Base-by-base conservation (phyloP, 495 filamentous ascomycete genomes). In the Bacidia gigantensis region DNA sequence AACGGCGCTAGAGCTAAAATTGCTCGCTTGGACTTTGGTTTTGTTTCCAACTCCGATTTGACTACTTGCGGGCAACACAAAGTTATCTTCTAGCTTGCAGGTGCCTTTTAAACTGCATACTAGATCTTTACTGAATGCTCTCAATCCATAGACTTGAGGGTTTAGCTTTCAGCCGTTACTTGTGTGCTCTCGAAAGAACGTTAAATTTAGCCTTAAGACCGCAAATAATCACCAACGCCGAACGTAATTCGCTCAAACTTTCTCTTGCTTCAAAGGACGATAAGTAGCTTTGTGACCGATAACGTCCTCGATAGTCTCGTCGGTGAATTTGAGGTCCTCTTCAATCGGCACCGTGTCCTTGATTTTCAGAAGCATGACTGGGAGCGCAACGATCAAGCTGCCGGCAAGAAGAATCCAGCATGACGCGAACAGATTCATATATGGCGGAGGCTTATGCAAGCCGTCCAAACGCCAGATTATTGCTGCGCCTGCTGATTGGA, bases 401-500 rank as follows among this genome's bases (percentile, higher is more conserved):
- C 73, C 81, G n/a, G 70, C 72, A 23, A 89, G 76, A 9, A 93
- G 68, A 59, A 72, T 84, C 82, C 84, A 89, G 71, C 82, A 76
- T 21, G 71, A 72, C 20, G 67, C 72, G 56, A 81, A 84, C 53
- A 85, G 68, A 41, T 69, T 72, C 68, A 82, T 78, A 64, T 76
- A 94, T 1, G 81, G 67, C 32, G 73, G 75, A 22, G 39, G 46
- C 12, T 46, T 54, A 7, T 60, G 23, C 39, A 60, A 45, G 10
- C 43, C 42, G 44, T 58, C 51, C 12, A 65, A 23, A 50, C 82
- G 74, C 86, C 84, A 95, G 61, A 84, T 86, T 45, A 90, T 77
- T n/a, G 88, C 89, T 5, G 81, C 80, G 55, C 88, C 90, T n/a
- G 87, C 88, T 25, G 86, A 92, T 67, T 96, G 90, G 59, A 97